Conservation (phyloP, 139 green algal genomes). For the Gonium pectorale region DNA sequence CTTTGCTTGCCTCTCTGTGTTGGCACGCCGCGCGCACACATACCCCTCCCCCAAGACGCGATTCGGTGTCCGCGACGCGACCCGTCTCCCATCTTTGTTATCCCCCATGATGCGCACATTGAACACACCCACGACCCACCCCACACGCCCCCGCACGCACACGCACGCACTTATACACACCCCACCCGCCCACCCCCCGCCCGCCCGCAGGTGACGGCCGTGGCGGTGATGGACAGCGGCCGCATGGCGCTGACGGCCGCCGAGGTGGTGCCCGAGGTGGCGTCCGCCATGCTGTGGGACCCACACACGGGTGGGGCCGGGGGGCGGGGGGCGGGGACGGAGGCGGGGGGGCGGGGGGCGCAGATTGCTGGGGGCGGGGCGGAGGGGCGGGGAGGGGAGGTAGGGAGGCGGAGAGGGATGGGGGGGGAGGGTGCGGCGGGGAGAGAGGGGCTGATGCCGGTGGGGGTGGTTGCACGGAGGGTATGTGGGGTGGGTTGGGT, state of each 20-base stretch:
- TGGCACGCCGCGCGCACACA: too few species aligned
- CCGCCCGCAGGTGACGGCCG: not conserved
- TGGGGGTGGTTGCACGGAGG: too few species aligned
- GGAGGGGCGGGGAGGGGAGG: not conserved
- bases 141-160: not conserved
- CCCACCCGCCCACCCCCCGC: not conserved
- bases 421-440: not conserved
- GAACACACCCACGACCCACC: too few species aligned
- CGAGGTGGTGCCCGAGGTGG: constrained; percentile 33
- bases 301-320: not conserved
- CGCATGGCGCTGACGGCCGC: constrained; percentile 18
- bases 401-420: not conserved
- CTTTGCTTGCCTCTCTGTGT: too few species aligned
- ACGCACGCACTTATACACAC: too few species aligned
- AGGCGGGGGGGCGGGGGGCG: not conserved
- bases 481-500: too few species aligned
- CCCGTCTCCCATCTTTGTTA: too few species aligned
- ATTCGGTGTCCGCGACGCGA: too few species aligned
- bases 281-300: constrained; percentile 27
- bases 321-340: not conserved
- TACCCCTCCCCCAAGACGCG: too few species aligned
- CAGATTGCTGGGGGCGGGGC: too few species aligned
- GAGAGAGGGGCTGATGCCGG: too few species aligned
- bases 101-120: too few species aligned
- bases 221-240: constrained; percentile 28